A percentile compares a stretch with the other conserved stretches of the same genome.
Conservation (phyloP, 2,329 filamentous ascomycete genomes). For the Diaporthe nobilis region DNA sequence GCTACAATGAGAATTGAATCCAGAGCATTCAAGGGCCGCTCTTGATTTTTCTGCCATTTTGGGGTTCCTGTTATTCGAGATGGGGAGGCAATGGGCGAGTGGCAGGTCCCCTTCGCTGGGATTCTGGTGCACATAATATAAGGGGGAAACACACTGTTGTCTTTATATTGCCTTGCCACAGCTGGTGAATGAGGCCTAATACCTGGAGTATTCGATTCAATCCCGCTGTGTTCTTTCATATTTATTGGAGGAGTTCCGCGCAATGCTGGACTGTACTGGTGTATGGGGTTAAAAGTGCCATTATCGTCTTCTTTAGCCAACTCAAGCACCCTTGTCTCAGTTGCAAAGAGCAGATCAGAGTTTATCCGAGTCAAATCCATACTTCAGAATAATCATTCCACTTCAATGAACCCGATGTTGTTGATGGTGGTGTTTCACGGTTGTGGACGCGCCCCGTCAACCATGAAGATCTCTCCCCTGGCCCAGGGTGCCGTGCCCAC, state of each 20-base stretch:
- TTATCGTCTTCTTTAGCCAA: background rate
- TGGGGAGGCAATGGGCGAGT: slow-evolving; percentile 3
- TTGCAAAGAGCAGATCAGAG: background rate
- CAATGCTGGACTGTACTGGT: background rate
- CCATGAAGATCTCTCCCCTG: slow-evolving; percentile 10
- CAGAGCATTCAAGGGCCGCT: background rate
- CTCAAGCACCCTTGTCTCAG: background rate
- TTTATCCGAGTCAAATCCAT: background rate
- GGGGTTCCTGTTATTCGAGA: background rate
- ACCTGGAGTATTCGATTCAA: background rate
- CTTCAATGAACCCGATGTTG: background rate
- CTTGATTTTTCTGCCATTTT: background rate
- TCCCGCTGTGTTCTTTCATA: background rate
- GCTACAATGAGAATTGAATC: background rate
- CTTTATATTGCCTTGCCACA: no score
- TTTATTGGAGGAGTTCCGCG: background rate
- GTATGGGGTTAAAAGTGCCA: no score
- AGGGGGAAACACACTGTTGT: background rate
- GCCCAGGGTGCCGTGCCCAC: slow-evolving; percentile 6
- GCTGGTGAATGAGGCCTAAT: background rate
- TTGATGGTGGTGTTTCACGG: background rate
- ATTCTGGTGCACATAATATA: background rate
- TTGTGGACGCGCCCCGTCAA: background rate
- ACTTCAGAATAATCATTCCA: background rate
- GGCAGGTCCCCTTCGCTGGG: background rate